Conservation (phyloP, 345 rosid species). For the Eucalyptus erythrocorys region DNA sequence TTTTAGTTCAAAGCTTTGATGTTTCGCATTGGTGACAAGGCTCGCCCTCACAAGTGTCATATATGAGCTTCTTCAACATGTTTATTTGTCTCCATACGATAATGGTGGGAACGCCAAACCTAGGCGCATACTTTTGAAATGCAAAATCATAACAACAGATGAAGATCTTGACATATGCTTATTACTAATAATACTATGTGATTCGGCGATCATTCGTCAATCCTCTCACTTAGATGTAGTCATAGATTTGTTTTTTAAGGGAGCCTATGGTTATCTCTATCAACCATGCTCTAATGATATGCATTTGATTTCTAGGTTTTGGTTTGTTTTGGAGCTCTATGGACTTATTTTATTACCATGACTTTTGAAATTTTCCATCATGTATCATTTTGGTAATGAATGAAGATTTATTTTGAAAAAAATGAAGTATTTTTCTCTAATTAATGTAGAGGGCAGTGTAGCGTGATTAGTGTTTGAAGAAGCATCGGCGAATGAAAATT, state of each 20-base stretch:
- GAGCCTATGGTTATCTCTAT: too few relatives aligned
- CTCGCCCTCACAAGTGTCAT: background rate
- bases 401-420: too few relatives aligned
- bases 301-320: too few relatives aligned
- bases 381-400: too few relatives aligned
- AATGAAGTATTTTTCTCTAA: background rate
- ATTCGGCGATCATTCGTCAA: fast-evolving
- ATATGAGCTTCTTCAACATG: background rate
- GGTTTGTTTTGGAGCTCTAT: too few relatives aligned
- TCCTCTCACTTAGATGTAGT: background rate
- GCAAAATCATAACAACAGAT: too few relatives aligned
- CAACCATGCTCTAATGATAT: too few relatives aligned
- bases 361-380: too few relatives aligned
- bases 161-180: background rate
- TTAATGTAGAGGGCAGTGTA: background rate
- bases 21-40: background rate
- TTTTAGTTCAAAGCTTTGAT: background rate
- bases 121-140: background rate
- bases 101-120: background rate
- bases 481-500: background rate
- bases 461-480: background rate
- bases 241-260: background rate
- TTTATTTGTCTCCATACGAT: background rate
- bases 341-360: too few relatives aligned
- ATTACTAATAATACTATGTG: too few relatives aligned